Evolutionary conservation across 176 grass and related monocot genomes (phyloP), one percentile per base, ranked within the genome.

Genomic region (Oryza brachyantha): DNA sequence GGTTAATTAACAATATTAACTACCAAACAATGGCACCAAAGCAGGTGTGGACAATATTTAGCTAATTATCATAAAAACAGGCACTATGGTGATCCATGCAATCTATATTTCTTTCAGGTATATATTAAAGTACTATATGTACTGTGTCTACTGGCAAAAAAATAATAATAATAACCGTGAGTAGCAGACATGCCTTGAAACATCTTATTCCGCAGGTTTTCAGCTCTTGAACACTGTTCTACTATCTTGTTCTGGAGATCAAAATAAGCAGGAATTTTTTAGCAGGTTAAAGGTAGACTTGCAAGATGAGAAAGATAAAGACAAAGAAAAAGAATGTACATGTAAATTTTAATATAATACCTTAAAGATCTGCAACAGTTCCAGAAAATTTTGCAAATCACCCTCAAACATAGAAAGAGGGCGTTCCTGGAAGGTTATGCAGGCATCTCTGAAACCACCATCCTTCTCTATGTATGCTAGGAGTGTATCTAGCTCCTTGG

Each of bases 151-250:
- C 7, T 31, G 7, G 24, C 37, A 77, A 70, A 63, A n/a, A 70
- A 39, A 32, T n/a, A n/a, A n/a, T n/a, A n/a, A n/a, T n/a, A 69
- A 48, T 14, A 29, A 73, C 42, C 43, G 29, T 8, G 11, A 11
- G 39, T 43, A 81, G 62, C 58, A 11, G 70, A 34, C 55, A 78
- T 84, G 92, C 95, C 89, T 91, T 97, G 89, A 74, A 88, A 88
- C 95, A 91, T 94, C 74, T 90, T 97, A 73, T 90, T 91, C 61
- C 79, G 82, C 78, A 94, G 95, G 27, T 97, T 87, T 85, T 88
- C 89, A 76, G 88, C 86, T 74, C 90, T 88, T 73, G 74, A 86
- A 75, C 91, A 81, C 54, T 92, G 89, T 24, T 88, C 92, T 48
- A 86, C 87, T 64, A 78, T 84, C 77, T 87, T 94, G 70, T 67